These are phyloP conservation scores for Cladophialophora bantiana DNA, from an alignment of 2,329 filamentous ascomycete genomes.

Conservation along the genomic window DNA sequence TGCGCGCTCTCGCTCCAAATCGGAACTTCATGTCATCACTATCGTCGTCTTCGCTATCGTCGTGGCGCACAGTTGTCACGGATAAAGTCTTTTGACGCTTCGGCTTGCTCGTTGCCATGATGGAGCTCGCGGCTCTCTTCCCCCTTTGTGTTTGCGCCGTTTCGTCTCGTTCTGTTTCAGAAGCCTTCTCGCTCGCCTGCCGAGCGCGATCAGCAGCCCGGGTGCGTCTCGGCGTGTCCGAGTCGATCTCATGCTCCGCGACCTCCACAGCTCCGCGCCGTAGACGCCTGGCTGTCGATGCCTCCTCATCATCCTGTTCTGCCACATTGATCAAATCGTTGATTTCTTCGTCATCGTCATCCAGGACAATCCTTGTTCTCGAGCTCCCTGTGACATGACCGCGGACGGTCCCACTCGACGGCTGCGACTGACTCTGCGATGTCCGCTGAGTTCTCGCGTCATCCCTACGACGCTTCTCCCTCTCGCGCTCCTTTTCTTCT, in stretches of 20 bases:
- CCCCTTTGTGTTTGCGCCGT: slow-evolving; percentile 23
- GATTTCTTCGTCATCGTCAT: slow-evolving; percentile 43
- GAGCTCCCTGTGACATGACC: slow-evolving; percentile 15
- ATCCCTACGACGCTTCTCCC: slow-evolving; percentile 45
- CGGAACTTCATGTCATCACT: slow-evolving; percentile 64
- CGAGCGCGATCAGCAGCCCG: slow-evolving; percentile 30
- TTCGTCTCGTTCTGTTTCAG: slow-evolving; percentile 8
- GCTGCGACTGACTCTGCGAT: slow-evolving; percentile 39
- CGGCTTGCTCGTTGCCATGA: slow-evolving; percentile 15
- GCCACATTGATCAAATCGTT: slow-evolving; percentile 3
- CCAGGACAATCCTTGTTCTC: slow-evolving; percentile 26
- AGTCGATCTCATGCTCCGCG: slow-evolving; percentile 38
- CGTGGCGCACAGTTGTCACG: slow-evolving; percentile 37
- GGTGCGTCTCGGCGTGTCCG: slow-evolving; percentile 39
- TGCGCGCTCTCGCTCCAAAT: slow-evolving; percentile 30
- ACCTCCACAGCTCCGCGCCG: slow-evolving; percentile 39
- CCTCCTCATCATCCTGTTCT: slow-evolving; percentile 20
- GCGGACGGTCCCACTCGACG: slow-evolving; percentile 33
- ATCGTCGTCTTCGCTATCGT: slow-evolving; percentile 57
- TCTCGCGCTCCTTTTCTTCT: slow-evolving; percentile 42
- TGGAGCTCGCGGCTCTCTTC: slow-evolving; percentile 31
- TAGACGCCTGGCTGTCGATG: slow-evolving; percentile 27
- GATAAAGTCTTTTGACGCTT: slow-evolving; percentile 45
- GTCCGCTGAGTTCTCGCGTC: slow-evolving; percentile 34
- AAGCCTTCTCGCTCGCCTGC: slow-evolving; percentile 5